Conservation (phyloP, 73 alveolate species). For the Durusdinium trenchii region DNA sequence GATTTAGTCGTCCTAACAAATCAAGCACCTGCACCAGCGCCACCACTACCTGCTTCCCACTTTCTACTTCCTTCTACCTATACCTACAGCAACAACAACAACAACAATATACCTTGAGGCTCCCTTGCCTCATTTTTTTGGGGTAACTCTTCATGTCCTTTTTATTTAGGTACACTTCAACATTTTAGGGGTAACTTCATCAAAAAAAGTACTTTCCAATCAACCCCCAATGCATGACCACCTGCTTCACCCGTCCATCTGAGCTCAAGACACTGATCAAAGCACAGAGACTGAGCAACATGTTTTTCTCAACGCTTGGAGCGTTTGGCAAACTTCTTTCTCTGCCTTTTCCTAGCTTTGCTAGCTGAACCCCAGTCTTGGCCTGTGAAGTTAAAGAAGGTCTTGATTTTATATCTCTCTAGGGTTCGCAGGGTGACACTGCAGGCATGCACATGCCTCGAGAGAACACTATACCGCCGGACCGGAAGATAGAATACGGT, state of each 20-base stretch:
- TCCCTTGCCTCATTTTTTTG: constrained; percentile 11
- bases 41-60: too few species aligned
- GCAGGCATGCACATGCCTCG: neutral
- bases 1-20: too few species aligned
- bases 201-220: constrained; percentile 10
- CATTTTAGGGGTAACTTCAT: neutral
- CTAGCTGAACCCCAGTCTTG: constrained; percentile 10
- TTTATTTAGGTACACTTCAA: neutral
- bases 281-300: too few species aligned
- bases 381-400: neutral
- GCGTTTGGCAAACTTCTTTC: neutral
- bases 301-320: neutral
- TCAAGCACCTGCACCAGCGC: too few species aligned
- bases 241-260: too few species aligned
- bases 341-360: neutral
- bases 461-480: too few species aligned
- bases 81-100: too few species aligned
- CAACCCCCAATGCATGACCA: too few species aligned
- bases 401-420: neutral
- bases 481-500: too few species aligned
- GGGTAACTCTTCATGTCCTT: neutral
- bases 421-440: neutral
- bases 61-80: too few species aligned
- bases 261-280: too few species aligned
- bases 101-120: constrained; percentile 48